phyloP scores from a whole-genome alignment of 2,329 filamentous ascomycete genomes.

The Nothopassalora personata region DNA sequence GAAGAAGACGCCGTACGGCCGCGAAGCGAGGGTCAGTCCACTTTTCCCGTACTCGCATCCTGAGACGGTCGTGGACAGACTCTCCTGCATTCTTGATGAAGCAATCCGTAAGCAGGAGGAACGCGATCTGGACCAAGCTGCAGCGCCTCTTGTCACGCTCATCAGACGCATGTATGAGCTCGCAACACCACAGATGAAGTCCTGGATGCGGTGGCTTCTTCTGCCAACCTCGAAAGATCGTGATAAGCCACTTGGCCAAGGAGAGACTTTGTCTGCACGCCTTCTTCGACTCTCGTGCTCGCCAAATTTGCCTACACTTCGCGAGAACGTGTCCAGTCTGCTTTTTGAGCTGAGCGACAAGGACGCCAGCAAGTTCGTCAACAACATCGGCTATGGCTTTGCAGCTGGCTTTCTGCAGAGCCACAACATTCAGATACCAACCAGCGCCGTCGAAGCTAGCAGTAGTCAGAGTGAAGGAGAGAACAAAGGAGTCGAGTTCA shows the following conservation, averaged over 20 bases:
- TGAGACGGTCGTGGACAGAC: slow-evolving; percentile 55
- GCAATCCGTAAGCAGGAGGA: slow-evolving; percentile 61
- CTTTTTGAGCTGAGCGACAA: slow-evolving; percentile 83
- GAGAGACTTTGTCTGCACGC: slow-evolving; percentile 66
- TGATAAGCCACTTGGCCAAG: slow-evolving; percentile 68
- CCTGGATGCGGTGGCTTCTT: slow-evolving; percentile 60
- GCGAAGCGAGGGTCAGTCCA: slow-evolving; percentile 36
- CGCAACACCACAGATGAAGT: slow-evolving; percentile 59
- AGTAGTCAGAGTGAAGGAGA: slow-evolving; percentile 28
- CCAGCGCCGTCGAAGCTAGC: slow-evolving; percentile 56
- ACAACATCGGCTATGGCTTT: slow-evolving; percentile 91
- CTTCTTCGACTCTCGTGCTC: slow-evolving; percentile 74
- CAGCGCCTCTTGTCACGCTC: slow-evolving; percentile 55
- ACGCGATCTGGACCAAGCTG: slow-evolving; percentile 64
- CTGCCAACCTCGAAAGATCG: slow-evolving; percentile 75
- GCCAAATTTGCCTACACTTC: slow-evolving; percentile 63
- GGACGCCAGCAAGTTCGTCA: slow-evolving; percentile 72
- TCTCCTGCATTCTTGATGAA: slow-evolving; percentile 65
- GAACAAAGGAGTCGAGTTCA: slow-evolving; percentile 48
- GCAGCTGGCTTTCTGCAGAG: slow-evolving; percentile 85
- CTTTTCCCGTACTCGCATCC: slow-evolving; percentile 63
- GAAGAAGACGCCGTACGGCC: slow-evolving; percentile 19
- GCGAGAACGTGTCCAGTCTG: slow-evolving; percentile 69
- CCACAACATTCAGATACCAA: slow-evolving; percentile 72
- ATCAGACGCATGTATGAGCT: slow-evolving; percentile 67